Evolutionary conservation across 2,329 filamentous ascomycete species (phyloP), one percentile per base, ranked within the genome.

Genomic region (Phyllosticta ampelicida): DNA sequence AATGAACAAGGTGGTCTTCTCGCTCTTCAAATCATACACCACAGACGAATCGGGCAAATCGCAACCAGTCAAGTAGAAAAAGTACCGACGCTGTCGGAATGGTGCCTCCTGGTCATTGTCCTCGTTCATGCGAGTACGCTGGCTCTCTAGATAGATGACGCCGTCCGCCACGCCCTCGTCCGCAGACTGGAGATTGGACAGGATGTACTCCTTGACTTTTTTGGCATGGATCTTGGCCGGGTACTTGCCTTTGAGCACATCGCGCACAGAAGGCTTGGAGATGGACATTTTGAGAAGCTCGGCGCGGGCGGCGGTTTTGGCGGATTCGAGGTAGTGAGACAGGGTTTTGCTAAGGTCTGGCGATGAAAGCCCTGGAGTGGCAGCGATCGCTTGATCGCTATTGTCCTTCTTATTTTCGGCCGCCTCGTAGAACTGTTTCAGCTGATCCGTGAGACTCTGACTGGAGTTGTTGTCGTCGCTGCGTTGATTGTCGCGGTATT

Each of bases 1-100:
- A 65, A 99, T 92, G 75, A 91, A 99, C 53, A 99, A 83, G 2
- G 86, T 95, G 48, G 91, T 82, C 65, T 84, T 83, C 63, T 84
- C 80, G 53, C 82, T 79, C 51, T 81, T 77, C 60, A 95, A 86
- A 63, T 96, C 86, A 77, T 96, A 96, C 59, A 86, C 81, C 61
- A 90, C 81, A 69, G 86, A 85, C 66, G 86, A 86, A 72, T 96
- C 90, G 60, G 91, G 82, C 28, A 95, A 79, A 62, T 85, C 80
- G 68, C 85, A 95, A 65, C 94, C 94, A 21, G 89, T 92, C 51
- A 97, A 79, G 74, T 99, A 99, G 81, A 88, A 96, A 77, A 99
- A 99, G 72, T 85, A 89, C 58, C 94, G 86, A 62, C 91, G 88
- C 74, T 96, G 91, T 63, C 89, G 90, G 64, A 60, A 60, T 4